Base-by-base conservation (phyloP, 768 basidiomycete genomes). In the Mycena venus region DNA sequence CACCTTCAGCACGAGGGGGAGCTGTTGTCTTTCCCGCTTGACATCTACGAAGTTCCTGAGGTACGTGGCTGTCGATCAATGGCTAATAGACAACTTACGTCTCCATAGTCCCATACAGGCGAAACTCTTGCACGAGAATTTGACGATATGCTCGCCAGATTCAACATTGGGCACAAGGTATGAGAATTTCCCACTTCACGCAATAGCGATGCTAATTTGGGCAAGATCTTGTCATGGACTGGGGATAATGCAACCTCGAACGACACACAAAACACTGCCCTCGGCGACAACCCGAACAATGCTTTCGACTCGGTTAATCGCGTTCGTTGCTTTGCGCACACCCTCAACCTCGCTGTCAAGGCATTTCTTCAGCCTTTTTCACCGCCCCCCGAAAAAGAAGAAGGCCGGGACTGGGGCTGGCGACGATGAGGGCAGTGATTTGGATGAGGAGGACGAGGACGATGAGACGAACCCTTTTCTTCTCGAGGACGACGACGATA, bases 201-300 rank as follows among this genome's bases (percentile, higher is more conserved):
- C 8, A 32, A 14, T 40, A 11, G 2, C 14, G 6, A 5, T 58
- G 11, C 4, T 11, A 12, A 3, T n/a, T 14, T 10, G 32, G 7
- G 4, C 21, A 4, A 68, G 55, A 58, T 68, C 0, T 31, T 68
- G 1, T 58, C 67, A 14, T 70, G 81, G 34, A 76, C 77, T 7
- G 76, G 73, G 23, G 80, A 84, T 64, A 84, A 83, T 68, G 79
- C 82, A 2, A 44, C 75, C 0, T 77, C 77, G 1, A 83, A 83
- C 44, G 78, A 82, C 61, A 75, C 70, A 1, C 79, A 82, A 70
- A 76, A 74, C 4, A 60, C 49, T 2, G 42, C 64, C 9, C 77
- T 83, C 1, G 47, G 0, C 8, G 19, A 17, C 1, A 51, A 58
- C 10, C 55, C 70, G 4, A 15, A 79, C 21, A 78, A 78, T 42